These are phyloP conservation scores for Penicillium atrosanguineum DNA, from an alignment of 495 filamentous ascomycete genomes.

Conservation along the genomic window DNA sequence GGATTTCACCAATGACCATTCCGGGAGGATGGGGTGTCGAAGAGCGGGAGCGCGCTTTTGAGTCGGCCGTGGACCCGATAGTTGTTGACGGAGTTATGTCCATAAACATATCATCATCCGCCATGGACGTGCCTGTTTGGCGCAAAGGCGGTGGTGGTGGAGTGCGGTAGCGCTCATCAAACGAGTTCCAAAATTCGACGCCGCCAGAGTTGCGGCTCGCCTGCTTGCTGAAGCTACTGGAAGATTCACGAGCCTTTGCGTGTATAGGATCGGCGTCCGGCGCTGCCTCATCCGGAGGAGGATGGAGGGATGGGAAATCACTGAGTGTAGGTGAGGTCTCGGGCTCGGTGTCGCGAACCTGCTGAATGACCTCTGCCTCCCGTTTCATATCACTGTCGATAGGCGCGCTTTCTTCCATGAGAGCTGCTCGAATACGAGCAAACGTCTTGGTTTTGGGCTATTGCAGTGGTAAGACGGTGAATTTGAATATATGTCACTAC, in stretches of 20 bases:
- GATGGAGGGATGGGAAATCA: slow-evolving; percentile 40
- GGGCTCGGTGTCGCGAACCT: slow-evolving; percentile 76
- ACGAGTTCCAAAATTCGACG: slow-evolving; percentile 75
- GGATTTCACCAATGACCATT: slow-evolving; percentile 61
- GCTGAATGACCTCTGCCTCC: slow-evolving; percentile 91
- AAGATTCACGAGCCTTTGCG: slow-evolving; percentile 52
- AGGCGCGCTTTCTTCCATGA: slow-evolving; percentile 83
- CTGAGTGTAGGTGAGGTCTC: slow-evolving; percentile 38
- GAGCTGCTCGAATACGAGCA: slow-evolving; percentile 83
- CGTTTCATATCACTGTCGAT: slow-evolving; percentile 84
- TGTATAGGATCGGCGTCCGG: slow-evolving; percentile 60
- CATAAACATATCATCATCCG: slow-evolving; percentile 75
- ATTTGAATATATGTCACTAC: background rate
- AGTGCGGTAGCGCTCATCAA: slow-evolving; percentile 60
- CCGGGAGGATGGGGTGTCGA: slow-evolving; percentile 48
- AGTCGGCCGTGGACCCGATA: slow-evolving; percentile 31
- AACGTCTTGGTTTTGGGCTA: slow-evolving; percentile 94
- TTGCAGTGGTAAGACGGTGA: background rate
- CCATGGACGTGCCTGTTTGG: slow-evolving; percentile 53
- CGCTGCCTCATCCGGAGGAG: slow-evolving; percentile 39
- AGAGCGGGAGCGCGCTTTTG: slow-evolving; percentile 43
- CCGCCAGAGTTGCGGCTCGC: slow-evolving; percentile 68
- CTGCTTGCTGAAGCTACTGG: slow-evolving; percentile 69
- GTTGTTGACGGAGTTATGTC: slow-evolving; percentile 65
- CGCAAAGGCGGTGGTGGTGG: slow-evolving; percentile 64